Evolutionary conservation across 495 filamentous ascomycete genomes (phyloP).

Genomic region (Bombardia bombarda): DNA sequence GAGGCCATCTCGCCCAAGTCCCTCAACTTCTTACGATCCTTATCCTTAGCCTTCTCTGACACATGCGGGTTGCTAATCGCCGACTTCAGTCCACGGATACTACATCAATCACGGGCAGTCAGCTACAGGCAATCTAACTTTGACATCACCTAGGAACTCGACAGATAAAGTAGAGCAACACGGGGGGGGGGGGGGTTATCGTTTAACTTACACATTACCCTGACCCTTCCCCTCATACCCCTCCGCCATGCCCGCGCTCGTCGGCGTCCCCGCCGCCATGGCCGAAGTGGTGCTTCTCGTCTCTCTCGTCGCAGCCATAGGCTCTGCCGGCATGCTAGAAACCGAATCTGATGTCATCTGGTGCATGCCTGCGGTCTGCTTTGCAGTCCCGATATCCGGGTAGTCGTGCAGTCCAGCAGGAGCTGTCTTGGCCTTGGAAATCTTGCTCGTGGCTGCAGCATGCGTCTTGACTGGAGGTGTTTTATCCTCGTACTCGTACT

Average conservation of each 20-base stretch:
- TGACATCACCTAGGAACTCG: not conserved
- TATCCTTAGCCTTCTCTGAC: constrained; percentile 29
- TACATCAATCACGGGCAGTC: not conserved
- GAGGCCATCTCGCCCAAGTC: constrained; percentile 19
- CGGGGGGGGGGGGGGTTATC: not conserved
- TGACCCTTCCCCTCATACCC: constrained; percentile 8
- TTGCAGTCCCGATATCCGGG: too few relatives aligned
- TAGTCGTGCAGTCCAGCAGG: too few relatives aligned
- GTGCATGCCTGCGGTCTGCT: too few relatives aligned
- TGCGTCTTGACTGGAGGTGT: too few relatives aligned
- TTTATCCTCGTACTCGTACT: too few relatives aligned
- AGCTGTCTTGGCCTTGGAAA: not conserved
- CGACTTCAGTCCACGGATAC: constrained; percentile 32
- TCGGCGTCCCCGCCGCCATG: too few relatives aligned
- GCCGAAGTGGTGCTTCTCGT: too few relatives aligned
- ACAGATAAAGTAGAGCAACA: not conserved
- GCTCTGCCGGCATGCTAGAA: too few relatives aligned
- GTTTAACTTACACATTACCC: constrained; percentile 17
- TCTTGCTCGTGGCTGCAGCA: not conserved
- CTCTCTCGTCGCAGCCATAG: too few relatives aligned
- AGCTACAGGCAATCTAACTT: not conserved
- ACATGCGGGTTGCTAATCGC: constrained; percentile 39
- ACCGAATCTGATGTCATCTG: too few relatives aligned
- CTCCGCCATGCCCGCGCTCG: not conserved
- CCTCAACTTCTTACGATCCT: constrained; percentile 19